Evolutionary conservation across 371 early-diverging fungal species (phyloP).

Genomic region (Cokeromyces recurvatus): DNA sequence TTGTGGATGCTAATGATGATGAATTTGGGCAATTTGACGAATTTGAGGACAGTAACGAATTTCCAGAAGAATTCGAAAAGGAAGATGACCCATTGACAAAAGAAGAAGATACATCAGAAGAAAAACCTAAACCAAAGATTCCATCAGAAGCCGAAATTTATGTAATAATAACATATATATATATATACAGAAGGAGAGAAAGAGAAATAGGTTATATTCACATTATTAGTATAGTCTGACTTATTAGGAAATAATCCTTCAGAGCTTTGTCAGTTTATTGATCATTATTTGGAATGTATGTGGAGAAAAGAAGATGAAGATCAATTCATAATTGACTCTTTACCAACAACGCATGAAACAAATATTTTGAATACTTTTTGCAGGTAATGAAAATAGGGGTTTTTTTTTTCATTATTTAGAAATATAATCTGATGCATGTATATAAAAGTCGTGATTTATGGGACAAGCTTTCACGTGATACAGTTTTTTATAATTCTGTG

Average conservation of each 20-base stretch:
- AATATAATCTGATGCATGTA: no score
- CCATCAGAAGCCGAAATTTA: conserved; percentile 32
- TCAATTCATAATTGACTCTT: neutral
- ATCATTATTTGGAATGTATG: conserved; percentile 10
- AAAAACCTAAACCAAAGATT: conserved; percentile 1
- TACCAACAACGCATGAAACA: neutral
- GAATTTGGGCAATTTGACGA: conserved; percentile 41
- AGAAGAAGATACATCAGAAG: neutral
- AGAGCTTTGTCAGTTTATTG: conserved; percentile 12
- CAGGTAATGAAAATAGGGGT: no score
- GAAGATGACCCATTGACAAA: neutral
- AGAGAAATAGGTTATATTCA: no score
- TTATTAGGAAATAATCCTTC: conserved; percentile 11
- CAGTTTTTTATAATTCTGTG: conserved; percentile 47
- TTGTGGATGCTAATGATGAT: conserved; percentile 9
- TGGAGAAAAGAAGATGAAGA: conserved; percentile 7
- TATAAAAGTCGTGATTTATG: conserved; percentile 42
- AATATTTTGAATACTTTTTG: conserved; percentile 15
- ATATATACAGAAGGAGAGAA: no score
- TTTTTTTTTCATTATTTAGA: no score
- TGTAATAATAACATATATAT: conserved; percentile 15
- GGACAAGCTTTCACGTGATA: conserved; percentile 43
- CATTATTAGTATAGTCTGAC: conserved; percentile 5
- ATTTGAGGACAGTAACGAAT: conserved; percentile 21
- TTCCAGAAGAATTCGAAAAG: neutral